phyloP scores from a whole-genome alignment of 768 basidiomycete genomes.

The Pulveroboletus sp. region DNA sequence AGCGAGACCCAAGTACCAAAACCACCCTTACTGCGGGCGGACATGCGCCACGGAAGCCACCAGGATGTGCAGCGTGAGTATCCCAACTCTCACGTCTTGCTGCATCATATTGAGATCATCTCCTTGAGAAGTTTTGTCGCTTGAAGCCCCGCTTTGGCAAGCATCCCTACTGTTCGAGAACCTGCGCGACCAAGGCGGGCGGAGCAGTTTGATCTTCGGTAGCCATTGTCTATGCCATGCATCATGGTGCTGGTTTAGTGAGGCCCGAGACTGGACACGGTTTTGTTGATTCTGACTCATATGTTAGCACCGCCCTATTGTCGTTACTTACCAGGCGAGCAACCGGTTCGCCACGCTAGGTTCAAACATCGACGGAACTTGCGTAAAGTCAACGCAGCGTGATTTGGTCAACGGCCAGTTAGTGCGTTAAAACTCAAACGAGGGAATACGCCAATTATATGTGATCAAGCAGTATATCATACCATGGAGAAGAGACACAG shows the following conservation, averaged over 20 bases:
- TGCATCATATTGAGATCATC: constrained; percentile 5
- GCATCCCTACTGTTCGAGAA: constrained; percentile 32
- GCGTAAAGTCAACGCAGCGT: neutral
- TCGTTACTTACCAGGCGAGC: neutral
- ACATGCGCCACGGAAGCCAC: constrained; percentile 51
- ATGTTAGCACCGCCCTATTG: constrained; percentile 14
- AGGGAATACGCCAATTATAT: neutral
- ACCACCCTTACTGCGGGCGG: constrained; percentile 60
- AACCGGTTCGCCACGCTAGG: neutral
- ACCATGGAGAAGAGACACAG: neutral
- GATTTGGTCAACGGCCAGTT: neutral
- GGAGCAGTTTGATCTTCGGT: constrained; percentile 10
- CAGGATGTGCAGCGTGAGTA: constrained; percentile 27
- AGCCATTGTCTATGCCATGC: neutral
- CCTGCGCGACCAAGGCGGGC: constrained; percentile 25
- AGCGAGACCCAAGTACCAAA: constrained; percentile 54
- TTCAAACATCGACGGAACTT: neutral
- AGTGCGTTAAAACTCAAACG: neutral
- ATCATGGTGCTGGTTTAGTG: neutral
- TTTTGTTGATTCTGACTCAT: constrained; percentile 19
- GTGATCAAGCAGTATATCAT: neutral
- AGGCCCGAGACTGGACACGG: neutral
- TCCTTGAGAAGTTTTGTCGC: constrained; percentile 23
- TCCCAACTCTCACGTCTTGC: neutral
- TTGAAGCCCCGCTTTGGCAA: constrained; percentile 31